Conservation (phyloP, 441 rosid species). For the Adansonia madagascariensis region DNA sequence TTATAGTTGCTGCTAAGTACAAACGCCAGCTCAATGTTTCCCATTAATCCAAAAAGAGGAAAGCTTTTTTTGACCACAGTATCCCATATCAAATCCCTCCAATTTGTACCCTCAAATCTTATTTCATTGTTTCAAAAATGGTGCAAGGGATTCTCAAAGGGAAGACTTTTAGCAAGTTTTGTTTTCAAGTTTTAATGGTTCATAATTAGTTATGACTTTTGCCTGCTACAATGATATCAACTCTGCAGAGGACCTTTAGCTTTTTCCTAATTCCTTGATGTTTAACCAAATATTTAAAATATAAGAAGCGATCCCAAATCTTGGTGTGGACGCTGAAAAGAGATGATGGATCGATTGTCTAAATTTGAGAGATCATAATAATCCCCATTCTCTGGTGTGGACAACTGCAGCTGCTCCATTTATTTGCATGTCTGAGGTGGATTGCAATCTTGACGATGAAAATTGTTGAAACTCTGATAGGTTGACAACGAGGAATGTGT, state of each 20-base stretch:
- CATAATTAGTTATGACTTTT: slow-evolving; percentile 26
- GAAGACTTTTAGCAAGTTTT: slow-evolving; percentile 9
- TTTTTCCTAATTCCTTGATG: slow-evolving; percentile 29
- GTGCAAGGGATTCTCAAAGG: slow-evolving; percentile 26
- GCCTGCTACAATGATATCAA: slow-evolving; percentile 1
- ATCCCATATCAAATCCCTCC: slow-evolving; percentile 4
- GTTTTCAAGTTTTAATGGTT: no score
- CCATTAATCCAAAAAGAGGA: slow-evolving; percentile 41
- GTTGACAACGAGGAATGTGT: slow-evolving; percentile 36
- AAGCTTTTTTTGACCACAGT: slow-evolving; percentile 40
- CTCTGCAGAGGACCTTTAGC: not conserved
- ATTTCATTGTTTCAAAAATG: no score
- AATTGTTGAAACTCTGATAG: not conserved
- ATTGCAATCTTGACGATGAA: slow-evolving; percentile 25
- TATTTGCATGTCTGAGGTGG: slow-evolving; percentile 23
- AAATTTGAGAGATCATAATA: no score
- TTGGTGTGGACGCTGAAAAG: slow-evolving; percentile 29
- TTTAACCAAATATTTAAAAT: slow-evolving; percentile 17
- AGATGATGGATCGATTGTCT: not conserved
- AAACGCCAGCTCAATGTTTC: slow-evolving; percentile 37
- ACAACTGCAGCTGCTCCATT: not conserved
- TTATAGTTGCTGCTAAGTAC: slow-evolving; percentile 36
- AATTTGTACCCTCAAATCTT: slow-evolving; percentile 33
- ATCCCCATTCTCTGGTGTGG: slow-evolving; percentile 26
- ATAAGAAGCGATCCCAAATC: slow-evolving; percentile 44